These are phyloP conservation scores for Pezizomycotina sp. DNA, from an alignment of 2,329 filamentous ascomycete genomes.

Conservation along the genomic window DNA sequence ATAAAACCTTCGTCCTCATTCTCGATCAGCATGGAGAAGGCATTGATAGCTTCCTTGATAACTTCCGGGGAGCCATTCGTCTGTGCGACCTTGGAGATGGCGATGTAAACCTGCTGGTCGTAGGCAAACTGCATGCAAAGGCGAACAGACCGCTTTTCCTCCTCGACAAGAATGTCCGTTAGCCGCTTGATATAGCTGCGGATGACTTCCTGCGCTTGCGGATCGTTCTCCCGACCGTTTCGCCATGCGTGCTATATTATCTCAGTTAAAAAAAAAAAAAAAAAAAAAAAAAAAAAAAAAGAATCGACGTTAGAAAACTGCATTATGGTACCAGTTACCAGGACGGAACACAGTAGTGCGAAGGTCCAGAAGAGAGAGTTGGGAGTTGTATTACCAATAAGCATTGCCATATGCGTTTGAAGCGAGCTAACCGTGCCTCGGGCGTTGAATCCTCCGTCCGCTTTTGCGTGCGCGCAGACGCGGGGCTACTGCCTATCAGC, in stretches of 20 bases:
- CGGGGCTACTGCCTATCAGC: slow-evolving; percentile 22
- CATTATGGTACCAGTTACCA: slow-evolving; percentile 8
- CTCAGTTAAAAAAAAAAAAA: slow-evolving; percentile 1
- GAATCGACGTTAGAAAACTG: slow-evolving; percentile 5
- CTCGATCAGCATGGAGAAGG: slow-evolving; percentile 86
- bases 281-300: not conserved
- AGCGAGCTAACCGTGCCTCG: slow-evolving; percentile 22
- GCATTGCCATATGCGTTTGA: slow-evolving; percentile 25
- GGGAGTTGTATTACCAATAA: slow-evolving; percentile 20
- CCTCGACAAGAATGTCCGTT: slow-evolving; percentile 24
- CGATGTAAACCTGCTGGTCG: slow-evolving; percentile 72
- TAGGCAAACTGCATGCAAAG: slow-evolving; percentile 80
- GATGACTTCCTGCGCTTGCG: slow-evolving; percentile 22
- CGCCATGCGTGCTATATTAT: slow-evolving; percentile 24
- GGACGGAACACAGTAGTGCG: slow-evolving; percentile 3
- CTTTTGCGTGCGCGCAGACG: slow-evolving; percentile 18
- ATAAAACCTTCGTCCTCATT: slow-evolving; percentile 93
- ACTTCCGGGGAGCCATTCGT: slow-evolving; percentile 72
- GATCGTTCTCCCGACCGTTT: slow-evolving; percentile 24
- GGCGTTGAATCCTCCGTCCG: slow-evolving; percentile 21
- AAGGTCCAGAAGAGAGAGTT: too few species aligned
- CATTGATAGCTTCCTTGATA: slow-evolving; percentile 64
- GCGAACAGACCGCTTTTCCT: slow-evolving; percentile 25
- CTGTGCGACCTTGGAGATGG: slow-evolving; percentile 74
- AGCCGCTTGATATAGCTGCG: slow-evolving; percentile 23